Evolutionary conservation across 441 rosid species (phyloP).

Genomic region (Breynia disticha): DNA sequence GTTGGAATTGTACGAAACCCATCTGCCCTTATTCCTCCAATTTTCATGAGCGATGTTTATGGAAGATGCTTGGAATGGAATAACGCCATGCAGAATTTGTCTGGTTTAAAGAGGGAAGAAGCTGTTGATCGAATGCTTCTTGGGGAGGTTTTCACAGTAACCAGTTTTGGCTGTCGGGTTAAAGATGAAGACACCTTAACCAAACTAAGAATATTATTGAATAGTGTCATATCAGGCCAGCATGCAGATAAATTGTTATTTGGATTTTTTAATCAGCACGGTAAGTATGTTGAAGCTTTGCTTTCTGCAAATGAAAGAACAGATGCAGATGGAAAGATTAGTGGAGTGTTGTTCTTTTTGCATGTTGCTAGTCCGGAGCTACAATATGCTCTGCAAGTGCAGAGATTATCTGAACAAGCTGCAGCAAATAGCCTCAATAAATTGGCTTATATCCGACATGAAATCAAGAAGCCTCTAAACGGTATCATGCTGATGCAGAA

Average conservation of each 20-base stretch:
- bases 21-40: slow-evolving; percentile 71
- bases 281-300: slow-evolving; percentile 55
- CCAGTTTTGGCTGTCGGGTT: slow-evolving; percentile 48
- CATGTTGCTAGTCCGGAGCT: slow-evolving; percentile 74
- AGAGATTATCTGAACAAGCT: slow-evolving; percentile 61
- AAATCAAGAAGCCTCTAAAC: slow-evolving; percentile 42
- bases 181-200: slow-evolving; percentile 63
- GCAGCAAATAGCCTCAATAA: slow-evolving; percentile 46
- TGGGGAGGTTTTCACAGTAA: slow-evolving; percentile 66
- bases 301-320: slow-evolving; percentile 56
- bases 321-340: slow-evolving; percentile 47
- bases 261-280: slow-evolving; percentile 57
- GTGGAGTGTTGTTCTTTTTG: slow-evolving; percentile 63
- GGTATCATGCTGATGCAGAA: slow-evolving; percentile 51
- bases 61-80: slow-evolving; percentile 84
- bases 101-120: slow-evolving; percentile 72
- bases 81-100: slow-evolving; percentile 65
- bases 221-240: slow-evolving; percentile 46
- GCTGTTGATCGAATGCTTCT: slow-evolving; percentile 48
- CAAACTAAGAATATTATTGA: slow-evolving; percentile 50
- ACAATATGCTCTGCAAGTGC: slow-evolving; percentile 63
- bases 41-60: slow-evolving; percentile 55
- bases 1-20: slow-evolving; percentile 58
- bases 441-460: slow-evolving; percentile 52
- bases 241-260: slow-evolving; percentile 48